These are phyloP conservation scores for Chrysoporthe cubensis DNA, from an alignment of 2,329 filamentous ascomycete species.

Conservation along the genomic window DNA sequence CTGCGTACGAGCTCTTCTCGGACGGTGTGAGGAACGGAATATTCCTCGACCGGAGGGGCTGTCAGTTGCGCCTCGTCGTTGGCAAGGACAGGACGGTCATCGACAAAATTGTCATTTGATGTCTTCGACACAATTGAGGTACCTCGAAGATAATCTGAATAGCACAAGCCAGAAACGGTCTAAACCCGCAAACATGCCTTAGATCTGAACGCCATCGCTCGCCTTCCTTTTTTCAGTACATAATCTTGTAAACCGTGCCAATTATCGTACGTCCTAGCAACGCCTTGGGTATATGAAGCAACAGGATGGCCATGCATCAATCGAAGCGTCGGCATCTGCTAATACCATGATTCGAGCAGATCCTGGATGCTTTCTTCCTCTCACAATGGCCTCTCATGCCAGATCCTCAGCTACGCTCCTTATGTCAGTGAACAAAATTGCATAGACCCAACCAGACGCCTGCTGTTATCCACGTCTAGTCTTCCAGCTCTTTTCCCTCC, in stretches of 20 bases:
- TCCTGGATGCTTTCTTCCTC: background rate
- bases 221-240: background rate
- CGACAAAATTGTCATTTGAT: conserved; percentile 56
- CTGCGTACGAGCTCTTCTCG: conserved; percentile 72
- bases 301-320: background rate
- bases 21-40: conserved; percentile 62
- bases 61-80: conserved; percentile 66
- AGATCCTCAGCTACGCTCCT: background rate
- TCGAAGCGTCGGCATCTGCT: background rate
- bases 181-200: background rate
- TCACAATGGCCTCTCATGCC: background rate
- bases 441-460: background rate
- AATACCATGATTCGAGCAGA: background rate
- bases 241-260: background rate
- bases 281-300: conserved; percentile 14
- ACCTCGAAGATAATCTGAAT: background rate
- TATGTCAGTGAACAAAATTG: background rate
- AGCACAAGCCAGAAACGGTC: background rate
- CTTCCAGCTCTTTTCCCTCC: conserved; percentile 45
- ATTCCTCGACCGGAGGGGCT: conserved; percentile 52
- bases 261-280: background rate
- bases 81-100: conserved; percentile 63
- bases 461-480: background rate
- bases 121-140: conserved; percentile 22
- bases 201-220: conserved; percentile 4